Conservation (phyloP, 495 filamentous ascomycete genomes). For the Articulospora tetracladia region DNA sequence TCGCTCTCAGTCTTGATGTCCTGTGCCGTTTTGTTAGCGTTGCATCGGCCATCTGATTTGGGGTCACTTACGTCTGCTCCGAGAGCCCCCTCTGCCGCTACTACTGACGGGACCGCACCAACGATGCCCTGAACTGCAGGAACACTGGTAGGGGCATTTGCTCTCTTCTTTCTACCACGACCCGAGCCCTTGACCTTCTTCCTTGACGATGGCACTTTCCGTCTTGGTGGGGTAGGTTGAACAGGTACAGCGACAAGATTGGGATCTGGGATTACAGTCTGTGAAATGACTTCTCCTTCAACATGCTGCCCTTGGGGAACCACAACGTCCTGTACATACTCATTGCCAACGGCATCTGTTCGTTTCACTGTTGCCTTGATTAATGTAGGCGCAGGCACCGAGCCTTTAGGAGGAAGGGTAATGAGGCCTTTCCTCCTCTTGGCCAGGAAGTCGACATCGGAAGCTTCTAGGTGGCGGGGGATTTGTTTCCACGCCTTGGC, state of each 20-base stretch:
- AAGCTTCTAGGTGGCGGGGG: slow-evolving; percentile 69
- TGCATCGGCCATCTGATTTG: slow-evolving; percentile 14
- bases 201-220: slow-evolving; percentile 71
- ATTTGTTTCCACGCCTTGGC: slow-evolving; percentile 76
- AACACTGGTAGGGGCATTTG: slow-evolving; percentile 37
- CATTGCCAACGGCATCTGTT: slow-evolving; percentile 71
- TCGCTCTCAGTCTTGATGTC: slow-evolving; percentile 27
- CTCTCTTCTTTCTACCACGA: slow-evolving; percentile 60
- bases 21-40: slow-evolving; percentile 23
- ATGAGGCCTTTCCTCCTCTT: slow-evolving; percentile 76
- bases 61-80: slow-evolving; percentile 34
- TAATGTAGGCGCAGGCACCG: slow-evolving; percentile 47
- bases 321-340: slow-evolving; percentile 75
- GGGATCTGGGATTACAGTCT: slow-evolving; percentile 42
- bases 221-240: slow-evolving; percentile 35
- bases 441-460: slow-evolving; percentile 77
- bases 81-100: slow-evolving; percentile 35
- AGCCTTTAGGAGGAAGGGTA: slow-evolving; percentile 24
- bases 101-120: slow-evolving; percentile 19
- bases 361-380: slow-evolving; percentile 74
- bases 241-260: slow-evolving; percentile 20
- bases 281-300: slow-evolving; percentile 72
- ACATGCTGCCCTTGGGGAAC: slow-evolving; percentile 76
- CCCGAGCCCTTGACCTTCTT: slow-evolving; percentile 68
- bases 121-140: slow-evolving; percentile 13